Percentiles rank a stretch among this genome's conserved stretches.
Evolutionary conservation across 192 early-diverging fungal genomes (phyloP).

Genomic region (Coemansia sp.): DNA sequence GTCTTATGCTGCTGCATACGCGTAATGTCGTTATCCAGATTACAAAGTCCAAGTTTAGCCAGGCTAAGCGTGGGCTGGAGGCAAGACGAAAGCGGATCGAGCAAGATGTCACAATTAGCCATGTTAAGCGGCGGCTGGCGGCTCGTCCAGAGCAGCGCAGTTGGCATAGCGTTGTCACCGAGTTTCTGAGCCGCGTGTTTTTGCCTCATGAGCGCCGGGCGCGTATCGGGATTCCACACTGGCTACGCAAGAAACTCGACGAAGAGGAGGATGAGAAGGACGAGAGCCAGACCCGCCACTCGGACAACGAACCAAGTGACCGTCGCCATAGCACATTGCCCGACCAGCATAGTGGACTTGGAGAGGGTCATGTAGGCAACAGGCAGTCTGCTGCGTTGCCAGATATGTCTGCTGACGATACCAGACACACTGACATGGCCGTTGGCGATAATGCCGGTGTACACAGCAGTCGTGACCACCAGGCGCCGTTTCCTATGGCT

Average conservation of each 20-base stretch:
- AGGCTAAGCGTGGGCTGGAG: conserved; percentile 38
- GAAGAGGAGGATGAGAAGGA: conserved; percentile 1
- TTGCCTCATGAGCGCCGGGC: conserved; percentile 26
- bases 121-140: conserved; percentile 40
- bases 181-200: conserved; percentile 30
- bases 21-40: conserved; percentile 55
- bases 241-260: conserved; percentile 32
- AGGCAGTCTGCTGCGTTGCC: not conserved
- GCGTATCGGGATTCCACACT: conserved; percentile 46
- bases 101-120: conserved; percentile 34
- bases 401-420: not conserved
- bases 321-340: not conserved
- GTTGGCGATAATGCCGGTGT: not conserved
- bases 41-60: conserved; percentile 29
- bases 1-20: conserved; percentile 53
- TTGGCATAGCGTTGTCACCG: conserved; percentile 23
- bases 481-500: conserved; percentile 23
- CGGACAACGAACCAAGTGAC: not conserved
- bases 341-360: not conserved
- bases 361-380: not conserved
- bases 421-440: not conserved
- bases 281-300: not conserved
- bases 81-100: conserved; percentile 33
- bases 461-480: not conserved
- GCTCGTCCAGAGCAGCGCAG: conserved; percentile 29